phyloP scores from a whole-genome alignment of 768 basidiomycete species.

The Neoboletus subvelutipes region DNA sequence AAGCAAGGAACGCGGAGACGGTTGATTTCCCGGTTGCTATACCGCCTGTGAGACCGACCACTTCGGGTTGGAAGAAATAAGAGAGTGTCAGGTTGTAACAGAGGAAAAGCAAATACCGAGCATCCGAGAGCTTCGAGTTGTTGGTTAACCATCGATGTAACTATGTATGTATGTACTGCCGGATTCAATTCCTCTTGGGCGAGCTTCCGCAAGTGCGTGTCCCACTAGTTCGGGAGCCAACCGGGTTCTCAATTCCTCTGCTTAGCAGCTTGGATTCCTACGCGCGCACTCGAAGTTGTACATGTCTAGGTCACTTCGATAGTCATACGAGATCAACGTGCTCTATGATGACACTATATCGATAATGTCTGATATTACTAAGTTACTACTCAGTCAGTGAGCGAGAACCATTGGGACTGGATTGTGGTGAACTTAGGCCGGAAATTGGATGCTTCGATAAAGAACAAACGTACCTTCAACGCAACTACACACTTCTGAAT shows the following conservation, averaged over 20 bases:
- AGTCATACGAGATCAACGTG: neutral
- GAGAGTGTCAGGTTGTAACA: neutral
- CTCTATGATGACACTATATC: neutral
- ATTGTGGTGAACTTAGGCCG: neutral
- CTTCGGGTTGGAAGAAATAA: constrained; percentile 38
- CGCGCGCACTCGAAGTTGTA: no score
- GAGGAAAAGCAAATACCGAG: constrained; percentile 14
- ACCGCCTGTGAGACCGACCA: constrained; percentile 93
- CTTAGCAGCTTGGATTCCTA: neutral
- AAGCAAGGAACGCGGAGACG: constrained; percentile 71
- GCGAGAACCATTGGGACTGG: constrained; percentile 8
- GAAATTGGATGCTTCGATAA: neutral
- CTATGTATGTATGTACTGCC: no score
- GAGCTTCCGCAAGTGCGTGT: no score
- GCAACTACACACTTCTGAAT: neutral
- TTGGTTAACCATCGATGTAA: neutral
- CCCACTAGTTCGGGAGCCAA: no score
- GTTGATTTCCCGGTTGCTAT: constrained; percentile 97
- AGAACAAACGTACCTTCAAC: neutral
- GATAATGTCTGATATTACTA: neutral
- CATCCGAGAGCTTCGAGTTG: constrained; percentile 8
- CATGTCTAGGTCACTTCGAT: neutral
- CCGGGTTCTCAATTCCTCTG: neutral
- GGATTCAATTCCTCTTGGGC: no score
- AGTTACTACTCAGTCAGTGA: neutral